Evolutionary conservation across 2,329 filamentous ascomycete genomes (phyloP).

Genomic region (Coniochaeta sp.): DNA sequence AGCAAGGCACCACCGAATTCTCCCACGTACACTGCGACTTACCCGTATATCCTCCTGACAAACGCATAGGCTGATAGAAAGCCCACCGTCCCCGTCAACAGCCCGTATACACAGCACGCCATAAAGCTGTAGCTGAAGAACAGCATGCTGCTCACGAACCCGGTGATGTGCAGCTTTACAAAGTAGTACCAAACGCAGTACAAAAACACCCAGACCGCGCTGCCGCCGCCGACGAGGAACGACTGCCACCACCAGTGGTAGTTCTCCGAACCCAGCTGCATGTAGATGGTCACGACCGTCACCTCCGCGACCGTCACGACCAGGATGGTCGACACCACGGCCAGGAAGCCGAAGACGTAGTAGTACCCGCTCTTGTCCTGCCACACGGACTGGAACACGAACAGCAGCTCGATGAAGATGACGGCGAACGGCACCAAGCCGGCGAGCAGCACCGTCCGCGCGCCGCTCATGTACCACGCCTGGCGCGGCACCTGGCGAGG

Average conservation of each 20-base stretch:
- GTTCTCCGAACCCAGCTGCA: slow-evolving; percentile 77
- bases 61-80: slow-evolving; percentile 81
- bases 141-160: slow-evolving; percentile 69
- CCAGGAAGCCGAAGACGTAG: slow-evolving; percentile 83
- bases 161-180: slow-evolving; percentile 71
- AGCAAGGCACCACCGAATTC: slow-evolving; percentile 5
- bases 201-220: slow-evolving; percentile 71
- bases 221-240: slow-evolving; percentile 71
- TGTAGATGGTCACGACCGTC: slow-evolving; percentile 75
- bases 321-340: slow-evolving; percentile 64
- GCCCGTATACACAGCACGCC: slow-evolving; percentile 72
- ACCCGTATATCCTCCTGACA: slow-evolving; percentile 76
- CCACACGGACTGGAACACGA: slow-evolving; percentile 82
- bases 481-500: slow-evolving; percentile 68
- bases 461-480: slow-evolving; percentile 64
- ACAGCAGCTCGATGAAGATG: slow-evolving; percentile 80
- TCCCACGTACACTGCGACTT: slow-evolving; percentile 22
- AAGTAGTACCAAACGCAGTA: slow-evolving; percentile 84
- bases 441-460: slow-evolving; percentile 60
- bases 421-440: slow-evolving; percentile 80
- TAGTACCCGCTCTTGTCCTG: slow-evolving; percentile 89
- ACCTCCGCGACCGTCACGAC: slow-evolving; percentile 75
- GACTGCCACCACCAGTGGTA: slow-evolving; percentile 93
- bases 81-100: slow-evolving; percentile 76
- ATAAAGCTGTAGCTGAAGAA: slow-evolving; percentile 84